A percentile compares a stretch with the other conserved stretches of the same genome.
Evolutionary conservation across 495 filamentous ascomycete species (phyloP).

Genomic region (Sphaerosporella brunnea): DNA sequence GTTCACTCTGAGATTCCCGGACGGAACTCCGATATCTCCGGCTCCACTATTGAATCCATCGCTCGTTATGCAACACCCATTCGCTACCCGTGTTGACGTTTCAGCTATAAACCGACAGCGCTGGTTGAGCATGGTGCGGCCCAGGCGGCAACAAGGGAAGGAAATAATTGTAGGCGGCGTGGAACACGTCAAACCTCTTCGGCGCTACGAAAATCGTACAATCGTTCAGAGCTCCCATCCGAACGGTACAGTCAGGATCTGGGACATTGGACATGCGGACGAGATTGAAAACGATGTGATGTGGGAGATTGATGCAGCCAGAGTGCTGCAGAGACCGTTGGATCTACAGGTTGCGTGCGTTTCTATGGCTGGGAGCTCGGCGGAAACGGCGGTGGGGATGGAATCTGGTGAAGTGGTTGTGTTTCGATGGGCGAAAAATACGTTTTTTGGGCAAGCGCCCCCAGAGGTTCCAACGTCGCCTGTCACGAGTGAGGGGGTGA

Average conservation of each 20-base stretch:
- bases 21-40: conserved; percentile 71
- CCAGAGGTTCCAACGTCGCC: conserved; percentile 17
- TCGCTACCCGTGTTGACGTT: conserved; percentile 49
- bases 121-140: conserved; percentile 63
- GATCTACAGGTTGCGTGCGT: conserved; percentile 57
- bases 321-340: conserved; percentile 66
- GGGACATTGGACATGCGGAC: conserved; percentile 79
- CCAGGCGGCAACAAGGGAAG: conserved; percentile 47
- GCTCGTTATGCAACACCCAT: conserved; percentile 72
- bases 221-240: conserved; percentile 67
- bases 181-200: conserved; percentile 44
- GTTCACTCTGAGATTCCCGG: conserved; percentile 75
- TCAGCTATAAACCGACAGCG: conserved; percentile 52
- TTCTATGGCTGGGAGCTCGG: conserved; percentile 55
- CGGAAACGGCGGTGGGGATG: conserved; percentile 72
- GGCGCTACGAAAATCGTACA: conserved; percentile 62
- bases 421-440: conserved; percentile 65
- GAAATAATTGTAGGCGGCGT: conserved; percentile 64
- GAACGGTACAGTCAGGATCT: conserved; percentile 71
- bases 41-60: conserved; percentile 79
- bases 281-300: conserved; percentile 74
- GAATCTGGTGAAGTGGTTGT: conserved; percentile 64
- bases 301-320: conserved; percentile 67
- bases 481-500: conserved; percentile 29
- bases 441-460: conserved; percentile 30